phyloP scores from a whole-genome alignment of 1,284 basidiomycete species.

The Marasmius oreades region DNA sequence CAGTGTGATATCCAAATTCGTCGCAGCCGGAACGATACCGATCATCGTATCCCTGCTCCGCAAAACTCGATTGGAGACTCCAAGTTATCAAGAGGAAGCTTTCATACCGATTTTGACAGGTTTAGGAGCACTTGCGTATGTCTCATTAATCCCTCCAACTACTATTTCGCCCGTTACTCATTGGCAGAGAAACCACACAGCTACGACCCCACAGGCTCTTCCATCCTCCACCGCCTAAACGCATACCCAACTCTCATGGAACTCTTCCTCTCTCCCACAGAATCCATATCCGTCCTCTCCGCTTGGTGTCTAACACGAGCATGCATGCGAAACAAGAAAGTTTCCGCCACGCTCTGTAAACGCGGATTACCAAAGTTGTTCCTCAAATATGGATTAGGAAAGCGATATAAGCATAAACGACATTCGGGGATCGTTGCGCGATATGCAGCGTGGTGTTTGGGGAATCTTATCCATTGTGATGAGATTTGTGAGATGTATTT shows the following conservation, averaged over 20 bases:
- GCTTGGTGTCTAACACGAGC: not conserved
- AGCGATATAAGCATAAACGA: not conserved
- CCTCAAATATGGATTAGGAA: not conserved
- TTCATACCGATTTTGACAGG: slow-evolving; percentile 16
- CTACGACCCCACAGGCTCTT: not conserved
- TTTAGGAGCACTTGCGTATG: slow-evolving; percentile 23
- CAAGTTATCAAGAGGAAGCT: not conserved
- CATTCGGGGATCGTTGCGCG: slow-evolving; percentile 11
- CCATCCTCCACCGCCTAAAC: not conserved
- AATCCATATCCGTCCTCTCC: not conserved
- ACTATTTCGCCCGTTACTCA: not conserved
- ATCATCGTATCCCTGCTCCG: not conserved
- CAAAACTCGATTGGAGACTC: not conserved
- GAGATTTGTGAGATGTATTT: slow-evolving; percentile 20
- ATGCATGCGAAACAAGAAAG: not conserved
- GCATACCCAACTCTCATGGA: not conserved
- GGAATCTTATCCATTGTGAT: slow-evolving; percentile 20
- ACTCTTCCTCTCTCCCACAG: not conserved
- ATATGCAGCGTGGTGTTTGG: slow-evolving; percentile 22
- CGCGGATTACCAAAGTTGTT: not conserved
- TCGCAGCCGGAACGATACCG: not conserved
- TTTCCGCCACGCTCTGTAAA: not conserved
- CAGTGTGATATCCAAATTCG: not conserved
- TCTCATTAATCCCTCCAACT: not conserved
- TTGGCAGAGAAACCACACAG: not conserved